phyloP scores from a whole-genome alignment of 108 stramenopile genomes.

The Mayamaea pseudoterrestris region DNA sequence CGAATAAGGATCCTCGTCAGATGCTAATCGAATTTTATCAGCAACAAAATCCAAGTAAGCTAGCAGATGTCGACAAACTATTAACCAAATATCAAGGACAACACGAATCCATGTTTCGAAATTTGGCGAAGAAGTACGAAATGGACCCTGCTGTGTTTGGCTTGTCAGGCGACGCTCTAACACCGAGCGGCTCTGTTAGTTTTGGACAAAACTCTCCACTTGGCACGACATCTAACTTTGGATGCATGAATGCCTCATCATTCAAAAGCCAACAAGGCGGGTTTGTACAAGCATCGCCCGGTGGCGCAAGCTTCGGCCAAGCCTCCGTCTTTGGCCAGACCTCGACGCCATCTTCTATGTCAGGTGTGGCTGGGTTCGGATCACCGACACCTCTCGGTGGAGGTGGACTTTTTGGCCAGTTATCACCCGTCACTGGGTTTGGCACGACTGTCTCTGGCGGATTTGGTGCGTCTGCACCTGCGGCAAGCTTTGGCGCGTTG shows the following conservation, averaged over 20 bases:
- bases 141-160: slow-evolving; percentile 67
- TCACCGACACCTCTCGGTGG: neutral
- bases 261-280: too few relatives aligned
- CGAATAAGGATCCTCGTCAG: slow-evolving; percentile 52
- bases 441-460: slow-evolving; percentile 27
- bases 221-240: neutral
- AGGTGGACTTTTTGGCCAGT: slow-evolving; percentile 10
- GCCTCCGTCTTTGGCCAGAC: neutral
- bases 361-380: slow-evolving; percentile 13
- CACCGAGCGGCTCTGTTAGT: slow-evolving; percentile 24
- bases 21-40: slow-evolving; percentile 63
- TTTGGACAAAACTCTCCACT: slow-evolving; percentile 31
- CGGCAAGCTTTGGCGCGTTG: slow-evolving; percentile 6
- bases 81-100: slow-evolving; percentile 69
- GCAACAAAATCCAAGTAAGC: slow-evolving; percentile 59
- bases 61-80: slow-evolving; percentile 67
- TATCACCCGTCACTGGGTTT: slow-evolving; percentile 19
- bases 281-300: too few relatives aligned
- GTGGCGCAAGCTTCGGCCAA: slow-evolving; percentile 1
- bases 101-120: slow-evolving; percentile 69
- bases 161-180: slow-evolving; percentile 12
- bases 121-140: slow-evolving; percentile 78
- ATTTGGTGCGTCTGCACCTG: neutral
- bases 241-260: slow-evolving; percentile 13
- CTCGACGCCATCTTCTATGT: neutral